Percentiles rank a stretch among this genome's conserved stretches.
Conservation (phyloP, 345 rosid species). For the Salix dunnii region DNA sequence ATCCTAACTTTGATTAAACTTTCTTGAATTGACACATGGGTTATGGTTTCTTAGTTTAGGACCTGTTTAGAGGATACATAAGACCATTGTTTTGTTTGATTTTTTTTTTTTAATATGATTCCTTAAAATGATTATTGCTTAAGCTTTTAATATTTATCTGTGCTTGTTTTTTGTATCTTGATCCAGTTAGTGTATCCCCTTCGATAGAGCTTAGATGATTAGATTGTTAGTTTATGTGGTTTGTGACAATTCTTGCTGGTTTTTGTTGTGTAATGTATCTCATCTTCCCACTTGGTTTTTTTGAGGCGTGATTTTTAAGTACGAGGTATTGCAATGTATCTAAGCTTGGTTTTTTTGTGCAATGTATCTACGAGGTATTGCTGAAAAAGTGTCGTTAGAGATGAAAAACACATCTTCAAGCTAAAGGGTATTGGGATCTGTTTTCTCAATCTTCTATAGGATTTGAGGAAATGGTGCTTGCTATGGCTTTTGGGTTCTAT, state of each 20-base stretch:
- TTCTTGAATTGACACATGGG: not conserved
- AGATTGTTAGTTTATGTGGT: not conserved
- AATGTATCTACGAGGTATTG: not conserved
- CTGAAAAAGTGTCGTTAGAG: not conserved
- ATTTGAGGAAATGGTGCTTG: not conserved
- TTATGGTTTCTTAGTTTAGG: not conserved
- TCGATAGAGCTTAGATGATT: no score
- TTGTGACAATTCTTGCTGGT: not conserved
- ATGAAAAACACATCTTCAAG: not conserved
- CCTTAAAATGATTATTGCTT: not conserved
- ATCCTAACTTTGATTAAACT: not conserved
- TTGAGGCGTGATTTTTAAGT: no score
- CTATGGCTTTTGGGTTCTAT: not conserved
- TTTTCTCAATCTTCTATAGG: not conserved
- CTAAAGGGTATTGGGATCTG: not conserved
- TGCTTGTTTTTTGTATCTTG: not conserved
- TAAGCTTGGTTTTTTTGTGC: not conserved
- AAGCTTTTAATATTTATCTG: not conserved
- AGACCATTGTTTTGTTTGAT: not conserved
- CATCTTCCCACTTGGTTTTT: no score
- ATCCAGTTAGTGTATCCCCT: not conserved
- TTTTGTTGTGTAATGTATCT: not conserved
- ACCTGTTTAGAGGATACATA: not conserved
- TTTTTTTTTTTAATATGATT: not conserved
- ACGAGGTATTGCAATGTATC: not conserved